These are phyloP conservation scores for Crithidia fasciculata DNA, from an alignment of 208 protist species.

Conservation along the genomic window DNA sequence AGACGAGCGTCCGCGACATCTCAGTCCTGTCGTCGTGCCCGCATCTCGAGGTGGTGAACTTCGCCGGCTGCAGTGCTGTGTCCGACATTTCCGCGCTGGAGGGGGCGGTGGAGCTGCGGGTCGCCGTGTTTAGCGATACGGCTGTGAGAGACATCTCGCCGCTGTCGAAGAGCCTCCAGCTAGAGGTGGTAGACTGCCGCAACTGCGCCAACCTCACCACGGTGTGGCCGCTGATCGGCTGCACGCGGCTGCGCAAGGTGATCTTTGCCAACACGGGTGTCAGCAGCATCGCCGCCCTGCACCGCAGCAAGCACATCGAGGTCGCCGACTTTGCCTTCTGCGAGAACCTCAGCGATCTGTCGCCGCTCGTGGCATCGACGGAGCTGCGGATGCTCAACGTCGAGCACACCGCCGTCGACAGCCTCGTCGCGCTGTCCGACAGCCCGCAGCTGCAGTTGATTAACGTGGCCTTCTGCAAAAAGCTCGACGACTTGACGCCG, in stretches of 20 bases:
- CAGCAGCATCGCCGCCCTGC: slow-evolving; percentile 4
- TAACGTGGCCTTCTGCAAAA: slow-evolving; percentile 10
- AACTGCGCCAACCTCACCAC: neutral
- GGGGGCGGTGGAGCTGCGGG: slow-evolving; percentile 4
- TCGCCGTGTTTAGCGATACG: slow-evolving; percentile 8
- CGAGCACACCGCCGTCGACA: slow-evolving; percentile 8
- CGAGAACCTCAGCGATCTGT: slow-evolving; percentile 3
- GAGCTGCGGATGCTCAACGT: slow-evolving; percentile 7
- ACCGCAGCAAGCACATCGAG: slow-evolving; percentile 10
- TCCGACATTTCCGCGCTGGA: neutral
- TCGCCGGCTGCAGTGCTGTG: slow-evolving; percentile 4
- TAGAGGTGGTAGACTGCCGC: slow-evolving; percentile 11
- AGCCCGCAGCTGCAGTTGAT: slow-evolving; percentile 1
- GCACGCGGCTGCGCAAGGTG: slow-evolving; percentile 8
- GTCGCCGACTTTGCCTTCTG: slow-evolving; percentile 23
- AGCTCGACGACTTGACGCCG: neutral
- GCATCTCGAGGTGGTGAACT: slow-evolving; percentile 16
- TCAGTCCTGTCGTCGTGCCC: slow-evolving; percentile 1
- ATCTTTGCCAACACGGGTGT: slow-evolving; percentile 7
- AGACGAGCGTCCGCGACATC: slow-evolving; percentile 8
- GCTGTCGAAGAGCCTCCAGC: slow-evolving; percentile 4
- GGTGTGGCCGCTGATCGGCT: neutral
- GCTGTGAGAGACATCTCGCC: slow-evolving; percentile 8
- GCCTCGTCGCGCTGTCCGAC: neutral
- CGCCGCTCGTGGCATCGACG: neutral